Evolutionary conservation across 176 grass and related monocot genomes (phyloP).

Genomic region (Alopecurus myosuroides): DNA sequence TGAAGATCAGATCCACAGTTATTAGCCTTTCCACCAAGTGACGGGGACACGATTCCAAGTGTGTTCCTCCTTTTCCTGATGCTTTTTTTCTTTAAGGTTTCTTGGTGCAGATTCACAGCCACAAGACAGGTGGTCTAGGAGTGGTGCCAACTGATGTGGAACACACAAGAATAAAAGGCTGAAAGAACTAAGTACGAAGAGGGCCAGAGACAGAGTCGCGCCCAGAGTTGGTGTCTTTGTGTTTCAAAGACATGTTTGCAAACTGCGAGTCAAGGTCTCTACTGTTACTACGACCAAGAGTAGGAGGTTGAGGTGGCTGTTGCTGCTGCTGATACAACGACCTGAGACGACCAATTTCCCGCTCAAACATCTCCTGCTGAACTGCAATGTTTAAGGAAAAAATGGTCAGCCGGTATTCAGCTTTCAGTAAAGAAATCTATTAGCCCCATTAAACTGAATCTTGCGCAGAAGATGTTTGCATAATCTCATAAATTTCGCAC

Average conservation of each 20-base stretch:
- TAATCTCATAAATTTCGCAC: background rate
- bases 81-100: slow-evolving; percentile 14
- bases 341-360: slow-evolving; percentile 71
- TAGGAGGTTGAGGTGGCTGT: slow-evolving; percentile 38
- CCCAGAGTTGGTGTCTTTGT: slow-evolving; percentile 63
- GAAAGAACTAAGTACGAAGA: slow-evolving; percentile 58
- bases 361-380: slow-evolving; percentile 99
- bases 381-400: slow-evolving; percentile 48
- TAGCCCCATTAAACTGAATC: background rate
- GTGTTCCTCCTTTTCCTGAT: slow-evolving; percentile 45
- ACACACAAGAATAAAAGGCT: slow-evolving; percentile 26
- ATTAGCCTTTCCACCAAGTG: slow-evolving; percentile 33
- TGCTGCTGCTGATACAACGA: slow-evolving; percentile 76
- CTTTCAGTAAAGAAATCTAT: slow-evolving; percentile 15
- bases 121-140: background rate
- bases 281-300: slow-evolving; percentile 64
- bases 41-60: slow-evolving; percentile 15
- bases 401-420: slow-evolving; percentile 15
- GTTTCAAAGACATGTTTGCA: slow-evolving; percentile 84
- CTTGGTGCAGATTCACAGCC: slow-evolving; percentile 28
- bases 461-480: background rate
- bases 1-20: slow-evolving; percentile 51
- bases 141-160: slow-evolving; percentile 16
- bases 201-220: slow-evolving; percentile 38
- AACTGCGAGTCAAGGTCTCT: slow-evolving; percentile 86